Evolutionary conservation across 768 basidiomycete genomes (phyloP), one percentile per base, ranked within the genome.

Genomic region (Dioszegia hungarica): DNA sequence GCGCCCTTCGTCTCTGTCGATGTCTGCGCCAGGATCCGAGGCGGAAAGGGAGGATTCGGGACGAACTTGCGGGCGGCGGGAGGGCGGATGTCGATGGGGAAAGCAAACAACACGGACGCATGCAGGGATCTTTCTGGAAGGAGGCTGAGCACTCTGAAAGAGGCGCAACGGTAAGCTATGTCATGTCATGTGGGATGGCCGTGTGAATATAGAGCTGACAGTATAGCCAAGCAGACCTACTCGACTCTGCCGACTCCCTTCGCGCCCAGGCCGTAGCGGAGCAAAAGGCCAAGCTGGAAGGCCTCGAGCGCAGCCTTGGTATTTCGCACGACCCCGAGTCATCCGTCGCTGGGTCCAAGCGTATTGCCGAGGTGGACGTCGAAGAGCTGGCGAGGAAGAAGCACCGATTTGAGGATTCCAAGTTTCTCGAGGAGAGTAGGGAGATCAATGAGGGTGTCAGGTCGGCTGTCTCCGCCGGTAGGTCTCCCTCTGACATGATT

Each of bases 31-130:
- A 80, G 86, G 24, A 72, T 97, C 6, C 80, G 81, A 2, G 94
- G 94, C 46, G 95, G 95, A 19, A 99, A 98, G 78, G 94, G 95
- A 74, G 95, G 94, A 31, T 98, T 99, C 70, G 95, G 95, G 3
- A 89, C 88, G 17, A 92, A 97, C 79, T 81, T 99, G 63, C 83
- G 95, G 75, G 94, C 95, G 0, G 94, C 94, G 14, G 95, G 95
- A 63, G 94, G 95, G 12, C 83, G 94, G 29, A 99, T 99, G 95
- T 90, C 88, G 70, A 91, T 91, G 80, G 75, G 69, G 2, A 72
- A 74, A 57, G 57, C 61, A 15, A 91, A 90, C 22, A 92, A 81
- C 76, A 92, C 92, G 61, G 93, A 98, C 73, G 89, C 89, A 8
- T 95, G 92, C 74, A 79, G 95, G 45, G 95, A 98, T 72, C 81